Evolutionary conservation across 192 early-diverging fungal species (phyloP).

Genomic region (Geosiphon pyriformis): DNA sequence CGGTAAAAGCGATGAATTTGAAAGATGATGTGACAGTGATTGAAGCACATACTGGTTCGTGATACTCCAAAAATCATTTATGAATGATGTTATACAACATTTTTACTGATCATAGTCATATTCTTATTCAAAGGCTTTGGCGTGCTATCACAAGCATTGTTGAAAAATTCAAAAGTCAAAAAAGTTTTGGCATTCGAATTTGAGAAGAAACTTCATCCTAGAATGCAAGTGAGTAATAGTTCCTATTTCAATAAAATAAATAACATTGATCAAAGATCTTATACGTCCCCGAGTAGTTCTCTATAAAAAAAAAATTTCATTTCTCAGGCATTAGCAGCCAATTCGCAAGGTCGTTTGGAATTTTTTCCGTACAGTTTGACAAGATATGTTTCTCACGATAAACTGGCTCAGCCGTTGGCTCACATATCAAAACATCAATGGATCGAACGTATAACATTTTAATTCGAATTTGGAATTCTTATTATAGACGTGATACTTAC

Average conservation of each 20-base stretch:
- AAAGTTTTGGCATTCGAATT: background rate
- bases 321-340: background rate
- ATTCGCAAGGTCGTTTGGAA: background rate
- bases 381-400: background rate
- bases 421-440: background rate
- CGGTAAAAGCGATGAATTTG: too few relatives aligned
- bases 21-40: too few relatives aligned
- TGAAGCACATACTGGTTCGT: too few relatives aligned
- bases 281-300: too few relatives aligned
- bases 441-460: background rate
- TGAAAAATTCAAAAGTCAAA: background rate
- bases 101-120: too few relatives aligned
- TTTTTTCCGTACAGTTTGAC: too few relatives aligned
- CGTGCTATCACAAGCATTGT: background rate
- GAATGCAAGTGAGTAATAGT: background rate
- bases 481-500: background rate
- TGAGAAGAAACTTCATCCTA: background rate
- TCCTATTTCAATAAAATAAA: background rate
- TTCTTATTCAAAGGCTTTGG: background rate
- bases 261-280: too few relatives aligned
- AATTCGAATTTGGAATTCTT: too few relatives aligned
- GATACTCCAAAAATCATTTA: too few relatives aligned
- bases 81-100: too few relatives aligned
- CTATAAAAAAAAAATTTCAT: background rate
- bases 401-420: background rate